A percentile compares a stretch with the other conserved stretches of the same genome.
phyloP scores from a whole-genome alignment of 164 flowering plant species.

The Nymphaea thermarum region DNA sequence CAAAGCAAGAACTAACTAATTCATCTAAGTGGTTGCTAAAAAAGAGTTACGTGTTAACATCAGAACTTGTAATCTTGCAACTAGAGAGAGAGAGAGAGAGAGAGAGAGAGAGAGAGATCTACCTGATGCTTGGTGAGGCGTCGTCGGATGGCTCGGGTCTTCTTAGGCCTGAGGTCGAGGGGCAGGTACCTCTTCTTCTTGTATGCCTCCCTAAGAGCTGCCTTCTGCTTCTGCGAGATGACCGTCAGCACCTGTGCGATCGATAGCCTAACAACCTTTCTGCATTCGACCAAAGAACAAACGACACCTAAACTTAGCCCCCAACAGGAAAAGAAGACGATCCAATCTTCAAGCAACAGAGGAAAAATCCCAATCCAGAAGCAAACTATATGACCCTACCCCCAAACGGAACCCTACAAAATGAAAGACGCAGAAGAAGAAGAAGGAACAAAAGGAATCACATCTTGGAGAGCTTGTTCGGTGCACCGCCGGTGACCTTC shows the following conservation, averaged over 20 bases:
- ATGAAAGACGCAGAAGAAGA: not conserved
- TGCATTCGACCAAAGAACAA: constrained; percentile 12
- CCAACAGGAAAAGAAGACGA: not conserved
- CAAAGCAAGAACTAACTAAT: no score
- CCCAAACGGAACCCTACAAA: not conserved
- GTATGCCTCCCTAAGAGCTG: constrained; percentile 61
- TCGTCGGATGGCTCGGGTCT: constrained; percentile 69
- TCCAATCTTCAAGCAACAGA: not conserved
- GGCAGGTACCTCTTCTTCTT: constrained; percentile 69
- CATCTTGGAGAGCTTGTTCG: constrained; percentile 81
- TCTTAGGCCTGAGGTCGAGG: constrained; percentile 78
- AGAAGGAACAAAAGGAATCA: constrained; percentile 6
- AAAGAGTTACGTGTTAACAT: no score
- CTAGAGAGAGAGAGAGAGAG: not conserved
- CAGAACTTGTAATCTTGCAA: no score
- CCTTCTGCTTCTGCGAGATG: constrained; percentile 72
- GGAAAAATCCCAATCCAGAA: not conserved
- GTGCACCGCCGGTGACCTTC: constrained; percentile 74
- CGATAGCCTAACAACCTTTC: constrained; percentile 77
- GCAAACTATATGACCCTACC: not conserved
- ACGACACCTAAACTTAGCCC: no score
- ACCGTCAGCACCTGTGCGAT: constrained; percentile 72
- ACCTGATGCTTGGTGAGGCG: constrained; percentile 85
- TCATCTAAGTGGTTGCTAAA: no score
- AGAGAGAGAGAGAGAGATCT: not conserved